Conservation (phyloP, 2,329 filamentous ascomycete genomes). For the Cordyceps cicadae region DNA sequence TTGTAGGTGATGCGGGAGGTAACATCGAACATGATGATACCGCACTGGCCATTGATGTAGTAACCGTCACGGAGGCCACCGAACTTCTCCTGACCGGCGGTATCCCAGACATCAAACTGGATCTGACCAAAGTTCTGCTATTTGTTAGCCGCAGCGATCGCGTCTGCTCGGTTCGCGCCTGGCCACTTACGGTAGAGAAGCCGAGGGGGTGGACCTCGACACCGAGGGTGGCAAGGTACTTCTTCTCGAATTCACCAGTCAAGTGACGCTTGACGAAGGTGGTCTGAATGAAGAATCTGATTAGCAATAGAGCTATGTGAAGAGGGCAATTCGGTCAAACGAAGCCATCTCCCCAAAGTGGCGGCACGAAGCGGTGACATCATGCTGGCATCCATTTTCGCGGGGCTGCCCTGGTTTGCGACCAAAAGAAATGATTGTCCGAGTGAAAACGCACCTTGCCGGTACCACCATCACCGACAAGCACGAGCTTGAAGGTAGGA, state of each 20-base stretch:
- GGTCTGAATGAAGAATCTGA: slow-evolving; percentile 51
- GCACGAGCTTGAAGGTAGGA: slow-evolving; percentile 98
- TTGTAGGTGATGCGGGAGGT: slow-evolving; percentile 99
- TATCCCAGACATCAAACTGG: slow-evolving; percentile 99
- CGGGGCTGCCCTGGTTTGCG: slow-evolving; percentile 10
- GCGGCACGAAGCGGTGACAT: slow-evolving; percentile 16
- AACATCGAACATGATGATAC: slow-evolving; percentile 99
- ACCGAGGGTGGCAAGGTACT: slow-evolving; percentile 99
- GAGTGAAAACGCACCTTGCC: slow-evolving; percentile 69
- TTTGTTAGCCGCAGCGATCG: slow-evolving; percentile 21
- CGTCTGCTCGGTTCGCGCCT: slow-evolving; percentile 12
- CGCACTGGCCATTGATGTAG: slow-evolving; percentile 99
- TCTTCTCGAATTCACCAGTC: slow-evolving; percentile 99
- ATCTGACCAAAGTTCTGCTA: slow-evolving; percentile 83
- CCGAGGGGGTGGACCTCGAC: slow-evolving; percentile 98
- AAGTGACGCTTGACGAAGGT: slow-evolving; percentile 99
- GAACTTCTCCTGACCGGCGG: slow-evolving; percentile 98
- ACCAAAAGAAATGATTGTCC: slow-evolving; percentile 11
- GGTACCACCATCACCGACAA: slow-evolving; percentile 98
- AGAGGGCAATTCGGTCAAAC: neutral
- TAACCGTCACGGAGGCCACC: slow-evolving; percentile 98
- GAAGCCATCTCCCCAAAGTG: neutral
- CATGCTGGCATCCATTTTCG: slow-evolving; percentile 11
- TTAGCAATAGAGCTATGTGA: slow-evolving; percentile 12
- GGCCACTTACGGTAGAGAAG: slow-evolving; percentile 82